Percentiles rank a stretch among this genome's conserved stretches.
These are phyloP conservation scores for Lycium ferocissimum DNA, from an alignment of 257 asterid genomes.

Conservation along the genomic window DNA sequence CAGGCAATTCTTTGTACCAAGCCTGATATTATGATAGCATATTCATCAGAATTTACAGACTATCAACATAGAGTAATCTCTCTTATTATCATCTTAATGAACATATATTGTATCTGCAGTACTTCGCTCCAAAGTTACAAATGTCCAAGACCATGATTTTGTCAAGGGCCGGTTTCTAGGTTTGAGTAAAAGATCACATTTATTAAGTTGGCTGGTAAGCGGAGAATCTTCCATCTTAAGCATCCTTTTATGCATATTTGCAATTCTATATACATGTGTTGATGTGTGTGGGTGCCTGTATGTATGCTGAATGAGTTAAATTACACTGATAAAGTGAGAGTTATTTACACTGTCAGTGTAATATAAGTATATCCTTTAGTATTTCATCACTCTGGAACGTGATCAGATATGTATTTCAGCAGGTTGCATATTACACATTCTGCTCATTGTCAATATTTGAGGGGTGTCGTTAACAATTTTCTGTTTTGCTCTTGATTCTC, in stretches of 20 bases:
- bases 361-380: background rate
- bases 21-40: background rate
- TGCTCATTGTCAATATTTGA: background rate
- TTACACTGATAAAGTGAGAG: background rate
- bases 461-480: background rate
- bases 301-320: background rate
- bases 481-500: constrained; percentile 1
- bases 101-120: constrained; percentile 23
- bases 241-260: background rate
- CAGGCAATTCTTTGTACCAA: background rate
- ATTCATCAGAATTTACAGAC: background rate
- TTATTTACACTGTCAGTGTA: background rate
- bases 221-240: background rate
- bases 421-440: background rate
- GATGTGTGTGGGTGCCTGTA: background rate
- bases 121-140: constrained; percentile 3
- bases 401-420: background rate
- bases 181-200: constrained; percentile 38
- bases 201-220: constrained; percentile 70
- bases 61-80: background rate
- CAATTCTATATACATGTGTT: background rate
- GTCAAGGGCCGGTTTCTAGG: constrained; percentile 55
- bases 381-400: background rate
- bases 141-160: constrained; percentile 53
- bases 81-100: background rate